Evolutionary conservation across 306 rosid species (phyloP), one percentile per base, ranked within the genome.

Genomic region (Sesbania bispinosa): DNA sequence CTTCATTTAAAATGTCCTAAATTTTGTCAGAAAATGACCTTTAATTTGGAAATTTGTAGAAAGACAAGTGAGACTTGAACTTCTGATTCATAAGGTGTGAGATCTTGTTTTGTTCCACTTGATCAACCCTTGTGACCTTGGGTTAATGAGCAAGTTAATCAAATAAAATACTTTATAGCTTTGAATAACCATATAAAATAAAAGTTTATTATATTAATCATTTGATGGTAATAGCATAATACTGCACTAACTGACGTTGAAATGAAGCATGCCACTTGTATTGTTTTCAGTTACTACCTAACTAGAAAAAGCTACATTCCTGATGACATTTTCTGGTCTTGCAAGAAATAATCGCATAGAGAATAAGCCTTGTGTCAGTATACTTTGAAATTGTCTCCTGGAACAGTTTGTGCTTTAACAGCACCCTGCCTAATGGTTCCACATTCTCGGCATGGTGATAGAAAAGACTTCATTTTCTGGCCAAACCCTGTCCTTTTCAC

Each of bases 371-470:
- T 50, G 19, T 26, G 32, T 83, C 57, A 83, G 62, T 79, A 30
- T 42, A 63, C 32, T 80, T 71, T 80, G 69, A 36, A 35, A 50
- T 67, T 81, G 75, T 74, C 77, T 73, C 83, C 7, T 43, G 73
- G 71, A 62, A 42, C 26, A 7, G 54, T 62, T 9, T 75, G 81
- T 58, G 80, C 67, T 78, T 72, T 76, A 45, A 60, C 38, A 4
- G 50, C 24, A 21, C 39, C 68, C 39, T 85, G 88, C 74, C 74
- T 62, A 77, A 42, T 43, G 15, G 80, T 79, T 55, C 4, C 46
- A 70, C 86, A 85, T 63, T 80, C 82, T 64, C 51, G 74, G 69
- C 95, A 88, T 38, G 90, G 95, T 59, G 75, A 84, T 51, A 81
- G 48, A 70, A 85, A 70, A 66, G 66, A 77, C 73, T 42, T 74